Evolutionary conservation across 2,329 filamentous ascomycete genomes (phyloP).

Genomic region (Stylonectria norvegica): DNA sequence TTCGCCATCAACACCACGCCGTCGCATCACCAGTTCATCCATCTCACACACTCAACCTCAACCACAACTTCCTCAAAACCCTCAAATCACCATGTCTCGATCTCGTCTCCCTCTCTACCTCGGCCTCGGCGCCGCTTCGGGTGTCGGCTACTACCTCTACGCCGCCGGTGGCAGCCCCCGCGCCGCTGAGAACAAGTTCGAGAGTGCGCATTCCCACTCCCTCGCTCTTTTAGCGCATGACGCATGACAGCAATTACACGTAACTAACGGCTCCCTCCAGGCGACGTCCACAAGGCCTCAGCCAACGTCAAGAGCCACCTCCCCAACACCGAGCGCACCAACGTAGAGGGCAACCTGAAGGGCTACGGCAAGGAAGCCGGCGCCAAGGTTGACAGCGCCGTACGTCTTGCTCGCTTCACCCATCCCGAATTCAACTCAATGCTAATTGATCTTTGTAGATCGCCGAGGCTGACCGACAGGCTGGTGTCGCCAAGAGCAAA

Average conservation of each 20-base stretch:
- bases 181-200: slow-evolving; percentile 79
- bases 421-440: slow-evolving; percentile 3
- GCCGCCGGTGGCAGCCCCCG: slow-evolving; percentile 75
- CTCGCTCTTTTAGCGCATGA: neutral
- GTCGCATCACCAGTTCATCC: neutral
- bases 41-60: neutral
- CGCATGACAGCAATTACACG: no score
- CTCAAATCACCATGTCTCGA: slow-evolving; percentile 39
- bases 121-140: slow-evolving; percentile 62
- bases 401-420: slow-evolving; percentile 42
- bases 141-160: slow-evolving; percentile 88
- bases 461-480: slow-evolving; percentile 60
- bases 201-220: slow-evolving; percentile 57
- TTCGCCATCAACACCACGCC: neutral
- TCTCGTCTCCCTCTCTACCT: slow-evolving; percentile 48
- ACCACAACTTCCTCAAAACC: neutral
- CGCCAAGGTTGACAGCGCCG: slow-evolving; percentile 64
- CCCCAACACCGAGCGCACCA: slow-evolving; percentile 54
- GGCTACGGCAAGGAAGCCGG: slow-evolving; percentile 47
- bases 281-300: slow-evolving; percentile 69
- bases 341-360: slow-evolving; percentile 63
- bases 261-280: slow-evolving; percentile 43
- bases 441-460: slow-evolving; percentile 17
- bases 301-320: slow-evolving; percentile 64
- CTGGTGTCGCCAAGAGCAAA: slow-evolving; percentile 59